Percentiles rank a stretch among this genome's conserved stretches.
phyloP scores from a whole-genome alignment of 1,139 yeast genomes.

The Geotrichum candidum region DNA sequence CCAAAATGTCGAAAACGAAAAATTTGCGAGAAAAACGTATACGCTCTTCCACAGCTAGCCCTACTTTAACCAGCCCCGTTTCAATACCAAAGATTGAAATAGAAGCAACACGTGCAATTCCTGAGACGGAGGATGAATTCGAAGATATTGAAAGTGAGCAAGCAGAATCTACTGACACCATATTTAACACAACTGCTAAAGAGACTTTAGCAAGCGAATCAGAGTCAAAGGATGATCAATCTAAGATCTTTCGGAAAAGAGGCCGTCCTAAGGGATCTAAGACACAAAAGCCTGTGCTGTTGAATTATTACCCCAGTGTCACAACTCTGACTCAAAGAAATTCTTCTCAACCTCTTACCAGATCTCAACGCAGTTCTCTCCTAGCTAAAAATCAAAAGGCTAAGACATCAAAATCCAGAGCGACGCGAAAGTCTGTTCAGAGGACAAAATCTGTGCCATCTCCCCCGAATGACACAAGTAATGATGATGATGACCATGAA shows the following conservation, averaged over 20 bases:
- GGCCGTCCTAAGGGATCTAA: conserved; percentile 9
- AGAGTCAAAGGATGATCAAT: neutral
- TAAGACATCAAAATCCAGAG: neutral
- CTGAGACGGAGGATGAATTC: neutral
- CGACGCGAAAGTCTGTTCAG: neutral
- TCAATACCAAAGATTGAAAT: neutral
- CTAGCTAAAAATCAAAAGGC: neutral
- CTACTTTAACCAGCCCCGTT: neutral
- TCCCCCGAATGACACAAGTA: neutral
- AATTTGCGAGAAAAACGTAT: neutral
- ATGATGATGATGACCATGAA: neutral
- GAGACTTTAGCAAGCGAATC: neutral
- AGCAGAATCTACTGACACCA: neutral
- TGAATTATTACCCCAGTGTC: neutral
- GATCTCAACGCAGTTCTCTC: neutral
- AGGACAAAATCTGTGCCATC: neutral
- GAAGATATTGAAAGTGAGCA: neutral
- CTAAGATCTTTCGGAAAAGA: neutral
- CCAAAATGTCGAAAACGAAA: neutral
- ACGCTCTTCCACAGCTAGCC: neutral
- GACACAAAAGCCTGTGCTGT: neutral
- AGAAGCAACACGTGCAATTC: neutral
- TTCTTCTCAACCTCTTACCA: neutral
- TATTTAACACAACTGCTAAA: neutral
- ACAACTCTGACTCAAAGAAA: neutral